Conservation (phyloP, 2,329 filamentous ascomycete species). For the Dothidotthia symphoricarpi region DNA sequence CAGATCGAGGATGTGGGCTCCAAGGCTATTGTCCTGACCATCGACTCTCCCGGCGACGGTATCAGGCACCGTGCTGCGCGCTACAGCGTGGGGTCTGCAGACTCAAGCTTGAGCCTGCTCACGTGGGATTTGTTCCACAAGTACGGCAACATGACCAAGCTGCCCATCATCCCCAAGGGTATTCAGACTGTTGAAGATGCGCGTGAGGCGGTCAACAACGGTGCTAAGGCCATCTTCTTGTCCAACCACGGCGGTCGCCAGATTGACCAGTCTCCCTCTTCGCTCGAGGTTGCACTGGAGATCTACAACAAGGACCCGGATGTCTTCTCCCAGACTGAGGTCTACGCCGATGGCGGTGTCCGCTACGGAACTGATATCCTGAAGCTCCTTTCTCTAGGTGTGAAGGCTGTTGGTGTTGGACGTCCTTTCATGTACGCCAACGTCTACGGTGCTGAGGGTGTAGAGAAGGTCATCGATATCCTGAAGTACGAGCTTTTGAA, state of each 20-base stretch:
- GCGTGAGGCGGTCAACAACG: constrained; percentile 36
- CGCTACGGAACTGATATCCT: constrained; percentile 42
- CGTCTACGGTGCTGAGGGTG: constrained; percentile 60
- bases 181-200: constrained; percentile 44
- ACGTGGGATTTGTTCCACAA: constrained; percentile 40
- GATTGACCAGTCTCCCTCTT: constrained; percentile 56
- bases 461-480: constrained; percentile 55
- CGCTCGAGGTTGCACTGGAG: constrained; percentile 73
- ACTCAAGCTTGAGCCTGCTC: constrained; percentile 30
- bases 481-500: constrained; percentile 52
- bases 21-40: constrained; percentile 44
- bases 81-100: constrained; percentile 33
- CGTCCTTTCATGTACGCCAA: constrained; percentile 54
- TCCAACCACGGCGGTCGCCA: constrained; percentile 46
- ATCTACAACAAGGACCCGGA: constrained; percentile 59
- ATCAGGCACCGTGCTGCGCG: constrained; percentile 39
- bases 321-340: constrained; percentile 42
- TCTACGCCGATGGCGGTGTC: constrained; percentile 44
- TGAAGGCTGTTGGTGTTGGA: constrained; percentile 47
- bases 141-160: constrained; percentile 38
- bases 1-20: constrained; percentile 36
- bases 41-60: constrained; percentile 44
- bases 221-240: constrained; percentile 42
- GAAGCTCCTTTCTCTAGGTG: constrained; percentile 42
- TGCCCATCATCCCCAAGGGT: constrained; percentile 44